These are phyloP conservation scores for Magnusiomyces tetraspermus DNA, from an alignment of 1,139 yeast species.

Conservation along the genomic window DNA sequence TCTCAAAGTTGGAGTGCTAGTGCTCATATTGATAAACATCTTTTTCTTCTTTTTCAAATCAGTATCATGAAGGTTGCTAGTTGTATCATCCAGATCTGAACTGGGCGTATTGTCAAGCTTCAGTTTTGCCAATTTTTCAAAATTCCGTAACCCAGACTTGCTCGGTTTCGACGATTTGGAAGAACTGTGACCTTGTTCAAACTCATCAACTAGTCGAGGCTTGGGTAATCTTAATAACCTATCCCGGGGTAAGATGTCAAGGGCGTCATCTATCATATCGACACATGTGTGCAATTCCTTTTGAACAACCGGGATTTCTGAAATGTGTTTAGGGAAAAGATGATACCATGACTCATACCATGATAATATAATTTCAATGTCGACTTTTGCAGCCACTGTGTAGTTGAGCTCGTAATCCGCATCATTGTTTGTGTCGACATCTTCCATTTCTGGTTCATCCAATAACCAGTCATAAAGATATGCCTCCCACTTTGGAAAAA, in stretches of 20 bases:
- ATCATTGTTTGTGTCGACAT: background rate
- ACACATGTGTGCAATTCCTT: conserved; percentile 26
- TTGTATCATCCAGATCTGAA: background rate
- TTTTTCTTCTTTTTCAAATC: background rate
- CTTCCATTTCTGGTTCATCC: conserved; percentile 13
- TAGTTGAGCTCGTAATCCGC: background rate
- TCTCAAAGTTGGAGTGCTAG: background rate
- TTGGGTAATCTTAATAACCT: conserved; percentile 4
- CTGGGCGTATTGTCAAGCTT: background rate
- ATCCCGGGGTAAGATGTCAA: conserved; percentile 6
- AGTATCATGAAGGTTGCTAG: background rate
- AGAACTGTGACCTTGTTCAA: background rate
- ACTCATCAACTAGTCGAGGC: conserved; percentile 4
- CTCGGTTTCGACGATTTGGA: background rate
- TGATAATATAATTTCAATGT: conserved; percentile 9
- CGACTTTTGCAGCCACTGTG: background rate
- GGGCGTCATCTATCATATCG: conserved; percentile 31
- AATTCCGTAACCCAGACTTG: background rate
- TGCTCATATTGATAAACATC: background rate
- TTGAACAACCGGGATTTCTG: conserved; percentile 19
- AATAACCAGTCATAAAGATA: conserved; percentile 28
- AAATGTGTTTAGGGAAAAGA: conserved; percentile 23
- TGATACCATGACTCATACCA: conserved; percentile 31
- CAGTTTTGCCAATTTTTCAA: background rate
- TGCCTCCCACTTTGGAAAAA: conserved; percentile 31